Percentiles rank a stretch among this genome's conserved stretches.
Evolutionary conservation across 139 green algal genomes (phyloP).

Genomic region (Chlorella sp.): DNA sequence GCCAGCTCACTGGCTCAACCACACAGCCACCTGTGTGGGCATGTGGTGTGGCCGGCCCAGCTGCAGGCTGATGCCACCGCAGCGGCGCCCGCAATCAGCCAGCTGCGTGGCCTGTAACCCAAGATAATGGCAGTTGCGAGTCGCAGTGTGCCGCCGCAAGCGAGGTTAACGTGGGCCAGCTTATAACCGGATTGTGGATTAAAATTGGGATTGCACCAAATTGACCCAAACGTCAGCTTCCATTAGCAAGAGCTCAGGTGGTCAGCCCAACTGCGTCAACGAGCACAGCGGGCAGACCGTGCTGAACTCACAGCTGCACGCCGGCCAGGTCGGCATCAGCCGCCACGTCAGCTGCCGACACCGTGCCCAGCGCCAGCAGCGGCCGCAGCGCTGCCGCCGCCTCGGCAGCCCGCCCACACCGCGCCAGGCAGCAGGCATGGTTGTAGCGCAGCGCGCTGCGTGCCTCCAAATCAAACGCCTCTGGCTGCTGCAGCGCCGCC

Average conservation of each 20-base stretch:
- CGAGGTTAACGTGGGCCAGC: too few species aligned
- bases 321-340: constrained; percentile 48
- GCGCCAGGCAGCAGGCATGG: constrained; percentile 55
- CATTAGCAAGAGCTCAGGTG: too few species aligned
- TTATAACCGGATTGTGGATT: too few species aligned
- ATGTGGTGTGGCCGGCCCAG: not conserved
- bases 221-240: too few species aligned
- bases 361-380: constrained; percentile 34
- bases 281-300: too few species aligned
- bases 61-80: not conserved
- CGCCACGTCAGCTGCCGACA: constrained; percentile 26
- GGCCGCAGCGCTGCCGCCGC: constrained; percentile 18
- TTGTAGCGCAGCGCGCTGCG: constrained; percentile 71
- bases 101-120: not conserved
- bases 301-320: constrained; percentile 12
- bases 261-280: too few species aligned
- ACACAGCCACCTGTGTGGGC: not conserved
- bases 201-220: too few species aligned
- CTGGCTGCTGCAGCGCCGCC: constrained; percentile 47
- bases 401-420: constrained; percentile 30
- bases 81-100: not conserved
- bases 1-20: not conserved
- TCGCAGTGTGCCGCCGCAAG: too few species aligned
- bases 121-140: too few species aligned
- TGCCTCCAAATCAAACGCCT: constrained; percentile 52